These are phyloP conservation scores for Quercus cerris DNA, from an alignment of 306 rosid species.

Conservation along the genomic window DNA sequence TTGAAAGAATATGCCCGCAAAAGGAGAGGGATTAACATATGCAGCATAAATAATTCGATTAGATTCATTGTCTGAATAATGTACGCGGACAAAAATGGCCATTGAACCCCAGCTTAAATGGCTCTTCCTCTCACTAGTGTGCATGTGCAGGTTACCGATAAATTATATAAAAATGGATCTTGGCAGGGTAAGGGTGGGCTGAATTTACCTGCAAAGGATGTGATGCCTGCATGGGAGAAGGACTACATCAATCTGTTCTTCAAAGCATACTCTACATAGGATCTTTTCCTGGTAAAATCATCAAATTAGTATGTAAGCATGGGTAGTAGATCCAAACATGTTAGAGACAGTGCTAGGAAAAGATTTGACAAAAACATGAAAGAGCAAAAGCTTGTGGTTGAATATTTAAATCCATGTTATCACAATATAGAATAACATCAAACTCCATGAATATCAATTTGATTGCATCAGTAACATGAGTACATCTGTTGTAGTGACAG, in stretches of 20 bases:
- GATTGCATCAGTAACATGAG: not conserved
- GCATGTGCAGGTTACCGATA: not conserved
- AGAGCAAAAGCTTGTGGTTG: not conserved
- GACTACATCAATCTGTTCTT: conserved; percentile 70
- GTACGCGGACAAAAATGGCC: too few relatives aligned
- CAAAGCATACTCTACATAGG: conserved; percentile 87
- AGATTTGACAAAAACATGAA: not conserved
- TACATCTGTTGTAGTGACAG: not conserved
- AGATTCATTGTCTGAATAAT: too few relatives aligned
- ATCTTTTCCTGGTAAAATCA: conserved; percentile 71
- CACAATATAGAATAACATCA: not conserved
- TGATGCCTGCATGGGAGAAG: conserved; percentile 91
- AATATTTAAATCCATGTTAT: not conserved
- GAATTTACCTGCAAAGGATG: conserved; percentile 68
- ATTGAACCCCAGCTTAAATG: too few relatives aligned
- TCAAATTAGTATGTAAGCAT: conserved; percentile 12
- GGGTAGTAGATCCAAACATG: not conserved
- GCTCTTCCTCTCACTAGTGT: too few relatives aligned
- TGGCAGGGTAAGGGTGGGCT: not conserved
- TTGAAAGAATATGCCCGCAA: not conserved
- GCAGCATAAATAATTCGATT: too few relatives aligned
- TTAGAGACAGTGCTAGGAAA: conserved; percentile 8
- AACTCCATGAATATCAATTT: not conserved
- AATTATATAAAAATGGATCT: not conserved
- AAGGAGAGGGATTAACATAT: too few relatives aligned